A percentile compares a stretch with the other conserved stretches of the same genome.
Conservation (phyloP, 208 protist species). For the Acanthamoeba sp. region DNA sequence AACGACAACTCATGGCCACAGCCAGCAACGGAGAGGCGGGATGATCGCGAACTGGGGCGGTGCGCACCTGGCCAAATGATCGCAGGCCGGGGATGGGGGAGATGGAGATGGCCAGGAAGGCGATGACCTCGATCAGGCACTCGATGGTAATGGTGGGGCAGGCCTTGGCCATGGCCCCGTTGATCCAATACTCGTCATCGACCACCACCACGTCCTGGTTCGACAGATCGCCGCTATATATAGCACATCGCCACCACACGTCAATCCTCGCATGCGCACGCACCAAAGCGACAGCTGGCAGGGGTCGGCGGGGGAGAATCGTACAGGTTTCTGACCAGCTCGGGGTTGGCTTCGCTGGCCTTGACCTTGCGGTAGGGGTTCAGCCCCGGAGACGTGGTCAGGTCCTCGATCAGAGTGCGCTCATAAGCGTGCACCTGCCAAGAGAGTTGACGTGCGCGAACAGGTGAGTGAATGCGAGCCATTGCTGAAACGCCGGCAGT, state of each 20-base stretch:
- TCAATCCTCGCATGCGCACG: no score
- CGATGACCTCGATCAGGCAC: constrained; percentile 62
- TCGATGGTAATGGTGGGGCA: constrained; percentile 58
- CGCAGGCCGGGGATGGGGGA: constrained; percentile 48
- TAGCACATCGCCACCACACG: neutral
- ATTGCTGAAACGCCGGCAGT: neutral
- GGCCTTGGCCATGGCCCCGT: constrained; percentile 60
- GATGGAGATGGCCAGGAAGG: constrained; percentile 63
- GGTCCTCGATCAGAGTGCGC: constrained; percentile 53
- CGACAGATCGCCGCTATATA: neutral
- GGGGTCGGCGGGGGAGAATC: neutral
- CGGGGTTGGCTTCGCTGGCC: constrained; percentile 13
- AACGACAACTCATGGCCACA: no score
- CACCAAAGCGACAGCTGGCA: neutral
- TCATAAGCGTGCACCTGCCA: constrained; percentile 53
- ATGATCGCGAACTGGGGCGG: neutral
- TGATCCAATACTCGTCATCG: constrained; percentile 63
- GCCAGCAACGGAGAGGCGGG: neutral
- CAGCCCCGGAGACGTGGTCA: neutral
- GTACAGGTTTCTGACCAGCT: neutral
- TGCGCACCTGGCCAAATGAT: constrained; percentile 3
- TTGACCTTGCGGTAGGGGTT: constrained; percentile 59
- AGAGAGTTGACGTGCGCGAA: no score
- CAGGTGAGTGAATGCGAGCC: neutral
- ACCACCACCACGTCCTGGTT: constrained; percentile 60